Conservation (phyloP, 192 early-diverging fungal species). For the Coemansia guatemalensis region DNA sequence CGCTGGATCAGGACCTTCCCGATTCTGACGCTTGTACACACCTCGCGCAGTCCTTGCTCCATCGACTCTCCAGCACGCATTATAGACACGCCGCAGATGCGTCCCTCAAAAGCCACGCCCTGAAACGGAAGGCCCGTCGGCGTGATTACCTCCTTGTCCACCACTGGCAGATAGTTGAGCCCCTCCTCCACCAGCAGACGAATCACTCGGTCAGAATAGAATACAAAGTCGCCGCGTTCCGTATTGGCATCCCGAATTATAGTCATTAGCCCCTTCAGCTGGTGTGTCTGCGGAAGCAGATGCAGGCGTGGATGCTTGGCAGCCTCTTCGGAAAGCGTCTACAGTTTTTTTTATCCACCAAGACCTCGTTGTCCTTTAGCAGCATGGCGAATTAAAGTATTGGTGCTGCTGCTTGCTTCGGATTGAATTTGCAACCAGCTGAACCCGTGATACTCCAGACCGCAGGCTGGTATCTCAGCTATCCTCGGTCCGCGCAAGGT, state of each 20-base stretch:
- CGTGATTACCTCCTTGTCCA: conserved; percentile 74
- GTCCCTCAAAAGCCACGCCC: conserved; percentile 78
- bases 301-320: conserved; percentile 60
- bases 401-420: too few species aligned
- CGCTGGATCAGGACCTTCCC: conserved; percentile 96
- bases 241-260: conserved; percentile 83
- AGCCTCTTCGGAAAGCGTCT: conserved; percentile 37
- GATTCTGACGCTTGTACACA: conserved; percentile 85
- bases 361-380: too few species aligned
- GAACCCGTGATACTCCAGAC: too few species aligned
- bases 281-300: conserved; percentile 68
- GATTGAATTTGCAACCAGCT: too few species aligned
- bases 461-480: too few species aligned
- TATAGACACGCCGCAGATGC: conserved; percentile 93
- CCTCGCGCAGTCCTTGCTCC: conserved; percentile 82
- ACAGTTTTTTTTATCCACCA: not conserved
- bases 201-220: conserved; percentile 86
- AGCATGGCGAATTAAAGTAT: too few species aligned
- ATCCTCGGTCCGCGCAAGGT: too few species aligned
- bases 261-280: conserved; percentile 79
- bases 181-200: conserved; percentile 92
- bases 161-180: conserved; percentile 87
- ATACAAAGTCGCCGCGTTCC: conserved; percentile 87
- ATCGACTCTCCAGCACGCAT: conserved; percentile 97
- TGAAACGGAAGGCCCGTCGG: conserved; percentile 72